Conservation (phyloP, 1,284 basidiomycete genomes). For the Cryptococcus maquisensis region DNA sequence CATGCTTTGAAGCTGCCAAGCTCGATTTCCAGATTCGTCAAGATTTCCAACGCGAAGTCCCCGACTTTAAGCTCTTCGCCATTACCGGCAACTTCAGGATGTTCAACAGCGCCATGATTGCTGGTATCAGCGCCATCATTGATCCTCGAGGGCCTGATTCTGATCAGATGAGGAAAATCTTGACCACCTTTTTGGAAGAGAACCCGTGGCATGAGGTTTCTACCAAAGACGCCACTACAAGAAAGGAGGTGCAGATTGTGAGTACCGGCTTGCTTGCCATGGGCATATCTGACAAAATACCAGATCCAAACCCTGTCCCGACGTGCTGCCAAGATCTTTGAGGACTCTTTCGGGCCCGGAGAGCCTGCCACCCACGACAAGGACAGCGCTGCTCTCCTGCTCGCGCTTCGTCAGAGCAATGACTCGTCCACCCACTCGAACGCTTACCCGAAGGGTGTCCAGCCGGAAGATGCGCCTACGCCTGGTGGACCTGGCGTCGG, state of each 20-base stretch:
- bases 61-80: conserved; percentile 29
- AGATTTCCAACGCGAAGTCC: conserved; percentile 39
- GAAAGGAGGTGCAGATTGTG: conserved; percentile 48
- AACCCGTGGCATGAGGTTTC: conserved; percentile 42
- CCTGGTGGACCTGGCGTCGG: conserved; percentile 6
- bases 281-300: not conserved
- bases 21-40: conserved; percentile 46
- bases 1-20: conserved; percentile 47
- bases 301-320: conserved; percentile 46
- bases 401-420: conserved; percentile 40
- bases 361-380: conserved; percentile 38
- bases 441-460: conserved; percentile 17
- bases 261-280: conserved; percentile 3
- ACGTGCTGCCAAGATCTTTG: conserved; percentile 44
- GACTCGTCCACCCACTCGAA: conserved; percentile 16
- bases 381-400: conserved; percentile 41
- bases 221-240: conserved; percentile 44
- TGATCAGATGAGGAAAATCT: conserved; percentile 44
- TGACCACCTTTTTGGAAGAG: conserved; percentile 46
- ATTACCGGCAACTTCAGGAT: conserved; percentile 44
- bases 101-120: conserved; percentile 50
- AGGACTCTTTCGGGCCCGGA: conserved; percentile 40
- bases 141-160: conserved; percentile 44
- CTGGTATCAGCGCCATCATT: conserved; percentile 49
- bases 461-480: conserved; percentile 16